A percentile compares a stretch with the other conserved stretches of the same genome.
These are phyloP conservation scores for Ceratobasidium sp. DNA, from an alignment of 1,284 basidiomycete species.

Conservation along the genomic window DNA sequence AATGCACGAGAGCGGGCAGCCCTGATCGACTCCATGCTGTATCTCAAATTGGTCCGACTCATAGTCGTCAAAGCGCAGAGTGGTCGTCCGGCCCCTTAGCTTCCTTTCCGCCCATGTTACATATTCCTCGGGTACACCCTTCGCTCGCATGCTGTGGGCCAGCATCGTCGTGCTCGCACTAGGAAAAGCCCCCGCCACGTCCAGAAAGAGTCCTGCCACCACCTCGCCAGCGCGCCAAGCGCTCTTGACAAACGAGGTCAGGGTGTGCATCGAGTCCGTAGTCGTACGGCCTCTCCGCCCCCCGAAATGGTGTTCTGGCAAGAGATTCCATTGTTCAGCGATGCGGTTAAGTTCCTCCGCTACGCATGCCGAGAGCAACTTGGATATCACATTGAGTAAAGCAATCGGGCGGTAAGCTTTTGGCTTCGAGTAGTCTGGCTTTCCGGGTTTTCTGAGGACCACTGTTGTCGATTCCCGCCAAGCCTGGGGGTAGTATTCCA, in stretches of 20 bases:
- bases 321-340: constrained; percentile 25
- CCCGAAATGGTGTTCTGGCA: too few species aligned
- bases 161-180: constrained; percentile 54
- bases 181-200: constrained; percentile 54
- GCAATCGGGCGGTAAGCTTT: constrained; percentile 50
- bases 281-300: constrained; percentile 42
- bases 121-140: constrained; percentile 52
- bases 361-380: constrained; percentile 39
- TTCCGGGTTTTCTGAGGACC: constrained; percentile 47
- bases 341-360: constrained; percentile 7
- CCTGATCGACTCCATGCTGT: constrained; percentile 56
- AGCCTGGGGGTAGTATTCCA: constrained; percentile 26
- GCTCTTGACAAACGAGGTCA: constrained; percentile 41
- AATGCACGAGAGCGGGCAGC: constrained; percentile 55
- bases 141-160: constrained; percentile 55
- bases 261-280: constrained; percentile 39
- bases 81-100: constrained; percentile 45
- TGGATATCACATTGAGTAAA: constrained; percentile 41
- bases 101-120: constrained; percentile 50
- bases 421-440: constrained; percentile 45
- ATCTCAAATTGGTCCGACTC: constrained; percentile 51
- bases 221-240: constrained; percentile 48
- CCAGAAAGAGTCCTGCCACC: constrained; percentile 45
- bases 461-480: constrained; percentile 42
- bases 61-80: constrained; percentile 17